phyloP scores from a whole-genome alignment of 345 rosid genomes.

The Sisymbrium irio region DNA sequence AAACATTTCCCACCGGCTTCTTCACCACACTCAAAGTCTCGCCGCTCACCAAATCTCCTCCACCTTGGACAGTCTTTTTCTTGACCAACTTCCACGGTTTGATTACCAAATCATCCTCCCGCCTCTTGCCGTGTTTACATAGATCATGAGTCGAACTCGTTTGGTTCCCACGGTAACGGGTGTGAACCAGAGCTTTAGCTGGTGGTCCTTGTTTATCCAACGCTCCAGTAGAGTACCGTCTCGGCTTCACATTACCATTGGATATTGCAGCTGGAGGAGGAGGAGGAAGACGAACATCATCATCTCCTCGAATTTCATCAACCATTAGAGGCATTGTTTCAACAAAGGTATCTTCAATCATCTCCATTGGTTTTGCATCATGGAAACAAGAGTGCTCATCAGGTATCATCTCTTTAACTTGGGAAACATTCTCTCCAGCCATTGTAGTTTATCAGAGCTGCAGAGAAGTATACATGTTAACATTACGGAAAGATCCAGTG shows the following conservation, averaged over 20 bases:
- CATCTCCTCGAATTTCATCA: neutral
- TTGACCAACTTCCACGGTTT: slow-evolving; percentile 35
- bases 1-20: slow-evolving; percentile 18
- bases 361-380: slow-evolving; percentile 20
- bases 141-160: slow-evolving; percentile 78
- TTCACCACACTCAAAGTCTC: slow-evolving; percentile 26
- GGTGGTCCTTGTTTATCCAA: slow-evolving; percentile 21
- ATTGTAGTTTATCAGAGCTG: slow-evolving; percentile 19
- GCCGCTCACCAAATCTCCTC: slow-evolving; percentile 24
- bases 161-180: slow-evolving; percentile 64
- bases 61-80: slow-evolving; percentile 26
- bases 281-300: slow-evolving; percentile 13
- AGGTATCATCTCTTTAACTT: slow-evolving; percentile 12
- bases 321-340: slow-evolving; percentile 12
- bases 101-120: slow-evolving; percentile 37
- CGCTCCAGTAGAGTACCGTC: slow-evolving; percentile 46
- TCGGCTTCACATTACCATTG: slow-evolving; percentile 17
- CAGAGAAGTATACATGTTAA: neutral
- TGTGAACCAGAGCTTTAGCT: slow-evolving; percentile 32
- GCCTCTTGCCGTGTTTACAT: slow-evolving; percentile 64
- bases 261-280: slow-evolving; percentile 20
- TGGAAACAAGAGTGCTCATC: slow-evolving; percentile 28
- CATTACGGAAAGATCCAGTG: neutral
- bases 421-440: slow-evolving; percentile 31
- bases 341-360: neutral